Percentiles rank a stretch among this genome's conserved stretches.
Conservation (phyloP, 495 filamentous ascomycete genomes). For the Hypoxylon cercidicola region DNA sequence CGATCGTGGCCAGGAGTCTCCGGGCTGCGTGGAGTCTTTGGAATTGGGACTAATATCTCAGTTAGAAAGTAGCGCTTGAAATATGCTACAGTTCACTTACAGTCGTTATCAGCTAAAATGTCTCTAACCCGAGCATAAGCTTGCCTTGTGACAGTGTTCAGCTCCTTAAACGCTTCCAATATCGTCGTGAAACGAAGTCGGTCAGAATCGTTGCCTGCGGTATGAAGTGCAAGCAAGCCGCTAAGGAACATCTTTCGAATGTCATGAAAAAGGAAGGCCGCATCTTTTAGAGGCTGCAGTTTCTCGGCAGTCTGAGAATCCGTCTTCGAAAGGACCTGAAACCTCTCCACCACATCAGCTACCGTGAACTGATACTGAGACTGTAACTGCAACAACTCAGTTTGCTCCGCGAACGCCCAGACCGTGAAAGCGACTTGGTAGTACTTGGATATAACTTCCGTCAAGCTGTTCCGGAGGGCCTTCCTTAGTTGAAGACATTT, state of each 20-base stretch:
- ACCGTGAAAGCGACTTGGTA: conserved; percentile 72
- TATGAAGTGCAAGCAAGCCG: conserved; percentile 84
- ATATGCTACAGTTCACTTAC: conserved; percentile 58
- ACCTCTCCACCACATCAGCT: conserved; percentile 63
- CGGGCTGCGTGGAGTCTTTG: conserved; percentile 70
- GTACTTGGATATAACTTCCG: conserved; percentile 74
- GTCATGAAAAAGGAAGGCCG: conserved; percentile 81
- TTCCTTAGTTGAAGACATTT: conserved; percentile 83
- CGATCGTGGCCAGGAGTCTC: conserved; percentile 80
- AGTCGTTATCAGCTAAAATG: conserved; percentile 85
- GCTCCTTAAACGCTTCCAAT: conserved; percentile 74
- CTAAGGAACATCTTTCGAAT: conserved; percentile 86
- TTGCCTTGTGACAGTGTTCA: conserved; percentile 68
- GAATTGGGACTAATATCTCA: conserved; percentile 62
- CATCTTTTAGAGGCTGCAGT: conserved; percentile 78
- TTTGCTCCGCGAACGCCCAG: conserved; percentile 75
- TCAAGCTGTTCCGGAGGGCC: conserved; percentile 73
- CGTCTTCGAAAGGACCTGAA: conserved; percentile 64
- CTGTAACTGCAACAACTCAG: conserved; percentile 62
- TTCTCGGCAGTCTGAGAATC: conserved; percentile 81
- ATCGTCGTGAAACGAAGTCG: conserved; percentile 82
- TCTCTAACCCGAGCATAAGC: conserved; percentile 65
- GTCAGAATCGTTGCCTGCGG: conserved; percentile 83
- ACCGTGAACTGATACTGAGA: conserved; percentile 71
- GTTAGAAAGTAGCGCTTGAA: conserved; percentile 41